Base-by-base conservation (phyloP, 441 rosid species). In the Macaranga tanarius region DNA sequence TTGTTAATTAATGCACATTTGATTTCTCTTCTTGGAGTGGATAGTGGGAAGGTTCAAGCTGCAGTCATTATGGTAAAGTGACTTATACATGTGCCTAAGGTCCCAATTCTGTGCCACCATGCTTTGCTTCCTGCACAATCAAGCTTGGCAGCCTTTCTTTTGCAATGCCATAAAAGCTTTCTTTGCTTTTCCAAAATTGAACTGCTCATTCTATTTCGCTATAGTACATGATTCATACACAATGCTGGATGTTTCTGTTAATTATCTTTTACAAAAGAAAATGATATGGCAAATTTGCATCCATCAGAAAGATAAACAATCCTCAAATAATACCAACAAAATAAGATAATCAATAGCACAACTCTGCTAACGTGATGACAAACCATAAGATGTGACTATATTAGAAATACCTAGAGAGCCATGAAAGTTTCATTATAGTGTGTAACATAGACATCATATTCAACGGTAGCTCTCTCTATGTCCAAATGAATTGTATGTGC, bases 361-460 rank as follows among this genome's bases (percentile, higher is more conserved):
- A 28, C 63, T 28, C 12, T 31, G 20, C 22, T 10, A 60, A 16
- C 10, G 5, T 15, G 22, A 16, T 15, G 0, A 6, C 19, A 10
- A 26, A 26, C 7, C 8, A 25, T 58, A 13, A 25, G 22, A 60
- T 28, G 1, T 31, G 20, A 17, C 17, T 8, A 20, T 2, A 17
- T 28, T 5, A 28, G n/a, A 56, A 56, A 11, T 10, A 20, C 1
- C 8, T 7, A 42, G 45, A 42, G 11, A 42, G 45, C 10, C 11
- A 22, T 15, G 38, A 63, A 4, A 20, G 10, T 2, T 7, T n/a
- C 10, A 61, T 60, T 57, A 71, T 66, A 67, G 73, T 89, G 95
- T 65, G 77, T 74, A 7, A 91, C 92, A 38, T 84, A 84, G 15
- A 84, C 88, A 60, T 77, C 72, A 65, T 91, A 91, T 76, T 91